Base-by-base conservation (phyloP, 2,329 filamentous ascomycete species). In the Chrysosporium queenslandicum region DNA sequence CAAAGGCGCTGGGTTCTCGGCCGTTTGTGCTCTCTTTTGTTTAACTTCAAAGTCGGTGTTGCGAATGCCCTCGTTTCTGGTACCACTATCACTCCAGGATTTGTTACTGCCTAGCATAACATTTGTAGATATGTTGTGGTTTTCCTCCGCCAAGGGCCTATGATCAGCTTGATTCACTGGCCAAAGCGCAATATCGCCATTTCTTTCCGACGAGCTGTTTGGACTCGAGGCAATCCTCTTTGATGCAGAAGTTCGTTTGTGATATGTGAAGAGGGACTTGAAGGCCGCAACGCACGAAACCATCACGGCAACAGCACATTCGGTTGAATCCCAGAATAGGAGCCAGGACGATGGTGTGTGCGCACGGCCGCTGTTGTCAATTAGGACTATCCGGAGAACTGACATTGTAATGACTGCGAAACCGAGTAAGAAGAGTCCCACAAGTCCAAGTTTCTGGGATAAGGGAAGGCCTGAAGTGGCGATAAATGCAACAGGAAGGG, bases 221-320 rank as follows among this genome's bases (percentile, higher is more conserved):
- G 45, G 42, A 12, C 11, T 21, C 25, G 41, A 41, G 12, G 36
- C 18, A n/a, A 41, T 30, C 9, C 25, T 30, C 12, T 12, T 47
- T 3, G 14, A 29, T n/a, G 40, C 21, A 2, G 46, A 21, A 9
- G 52, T 11, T 11, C 39, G 49, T n/a, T 37, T 36, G 18, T 25
- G 49, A 16, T 20, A 12, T 3, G 42, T 45, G 46, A 55, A 50
- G 14, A 55, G 53, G 6, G 53, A 55, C 23, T 55, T 55, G 25
- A 48, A 55, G 3, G 53, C 27, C 2, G 53, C 53, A 36, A 52
- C 50, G 34, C 53, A 55, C 14, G 53, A 55, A 16, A 50, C 43
- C 27, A 55, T 55, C 20, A 55, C 50, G 8, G 53, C 53, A 23
- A 55, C 50, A 25, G 37, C 46, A n/a, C 42, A 34, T 42, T 55